Conservation (phyloP, 331 rosid species). For the Malus hybrid region DNA sequence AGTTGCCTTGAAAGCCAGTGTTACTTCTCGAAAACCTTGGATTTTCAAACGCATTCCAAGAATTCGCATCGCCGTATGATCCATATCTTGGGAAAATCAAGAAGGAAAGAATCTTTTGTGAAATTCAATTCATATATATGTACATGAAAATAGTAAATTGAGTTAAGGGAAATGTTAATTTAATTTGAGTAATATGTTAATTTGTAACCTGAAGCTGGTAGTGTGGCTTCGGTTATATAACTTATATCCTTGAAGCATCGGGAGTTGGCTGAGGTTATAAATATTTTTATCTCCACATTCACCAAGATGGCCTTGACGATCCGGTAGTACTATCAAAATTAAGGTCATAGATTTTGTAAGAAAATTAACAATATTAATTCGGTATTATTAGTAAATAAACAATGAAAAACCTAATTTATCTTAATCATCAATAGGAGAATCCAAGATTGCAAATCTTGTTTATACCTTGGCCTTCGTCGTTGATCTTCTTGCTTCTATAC, state of each 20-base stretch:
- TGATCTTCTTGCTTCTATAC: conserved; percentile 47
- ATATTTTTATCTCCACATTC: conserved; percentile 38
- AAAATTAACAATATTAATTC: background rate
- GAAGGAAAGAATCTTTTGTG: background rate
- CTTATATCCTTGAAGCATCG: conserved; percentile 33
- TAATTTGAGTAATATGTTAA: background rate
- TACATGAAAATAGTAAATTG: background rate
- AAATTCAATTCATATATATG: background rate
- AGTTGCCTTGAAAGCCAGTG: conserved; percentile 27
- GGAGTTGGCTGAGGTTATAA: conserved; percentile 41
- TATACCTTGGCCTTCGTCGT: conserved; percentile 31
- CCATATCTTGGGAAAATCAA: conserved; percentile 23
- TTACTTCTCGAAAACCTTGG: conserved; percentile 14
- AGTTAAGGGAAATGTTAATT: background rate
- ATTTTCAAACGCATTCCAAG: conserved; percentile 39
- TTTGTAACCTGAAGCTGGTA: conserved; percentile 28
- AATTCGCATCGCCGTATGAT: conserved; percentile 28
- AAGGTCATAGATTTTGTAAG: background rate
- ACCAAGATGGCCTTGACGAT: conserved; percentile 26
- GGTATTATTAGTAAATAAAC: background rate
- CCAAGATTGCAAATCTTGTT: background rate
- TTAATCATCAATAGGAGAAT: background rate
- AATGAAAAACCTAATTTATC: conserved; percentile 1
- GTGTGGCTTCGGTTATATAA: conserved; percentile 11
- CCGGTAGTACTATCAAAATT: conserved; percentile 4